Evolutionary conservation across 1,284 basidiomycete genomes (phyloP).

Genomic region (Ceratobasidium sp.): DNA sequence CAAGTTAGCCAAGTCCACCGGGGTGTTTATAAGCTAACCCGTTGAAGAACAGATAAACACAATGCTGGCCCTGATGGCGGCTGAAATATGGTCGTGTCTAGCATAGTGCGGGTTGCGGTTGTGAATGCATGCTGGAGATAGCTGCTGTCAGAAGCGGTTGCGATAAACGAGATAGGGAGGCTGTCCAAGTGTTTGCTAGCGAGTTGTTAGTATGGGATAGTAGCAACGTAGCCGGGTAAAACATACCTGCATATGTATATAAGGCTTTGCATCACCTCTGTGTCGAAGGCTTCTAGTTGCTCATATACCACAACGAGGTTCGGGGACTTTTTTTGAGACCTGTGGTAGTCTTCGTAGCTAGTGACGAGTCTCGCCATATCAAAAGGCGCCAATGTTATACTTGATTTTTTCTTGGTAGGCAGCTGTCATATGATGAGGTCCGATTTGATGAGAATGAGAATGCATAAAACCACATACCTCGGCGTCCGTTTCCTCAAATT

Average conservation of each 20-base stretch:
- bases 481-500: slow-evolving; percentile 18
- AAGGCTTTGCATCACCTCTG: slow-evolving; percentile 24
- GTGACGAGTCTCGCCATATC: slow-evolving; percentile 39
- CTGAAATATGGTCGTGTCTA: slow-evolving; percentile 20
- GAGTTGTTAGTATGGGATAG: neutral
- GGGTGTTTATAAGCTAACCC: neutral
- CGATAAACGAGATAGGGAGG: slow-evolving; percentile 22
- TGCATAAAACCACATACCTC: neutral
- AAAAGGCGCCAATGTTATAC: slow-evolving; percentile 24
- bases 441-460: neutral
- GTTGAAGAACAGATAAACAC: slow-evolving; percentile 12
- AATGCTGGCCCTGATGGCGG: slow-evolving; percentile 24
- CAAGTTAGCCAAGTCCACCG: neutral
- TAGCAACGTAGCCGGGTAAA: neutral
- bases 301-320: slow-evolving; percentile 36
- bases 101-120: slow-evolving; percentile 28
- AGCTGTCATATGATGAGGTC: neutral
- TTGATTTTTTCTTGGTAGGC: neutral
- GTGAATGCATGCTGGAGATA: slow-evolving; percentile 37
- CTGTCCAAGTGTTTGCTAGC: slow-evolving; percentile 35
- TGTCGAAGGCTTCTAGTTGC: slow-evolving; percentile 18
- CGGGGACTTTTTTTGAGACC: slow-evolving; percentile 11
- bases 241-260: slow-evolving; percentile 38
- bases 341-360: slow-evolving; percentile 32
- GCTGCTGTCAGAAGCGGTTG: slow-evolving; percentile 15